Evolutionary conservation across 306 rosid species (phyloP).

Genomic region (Dryas alaskensis): DNA sequence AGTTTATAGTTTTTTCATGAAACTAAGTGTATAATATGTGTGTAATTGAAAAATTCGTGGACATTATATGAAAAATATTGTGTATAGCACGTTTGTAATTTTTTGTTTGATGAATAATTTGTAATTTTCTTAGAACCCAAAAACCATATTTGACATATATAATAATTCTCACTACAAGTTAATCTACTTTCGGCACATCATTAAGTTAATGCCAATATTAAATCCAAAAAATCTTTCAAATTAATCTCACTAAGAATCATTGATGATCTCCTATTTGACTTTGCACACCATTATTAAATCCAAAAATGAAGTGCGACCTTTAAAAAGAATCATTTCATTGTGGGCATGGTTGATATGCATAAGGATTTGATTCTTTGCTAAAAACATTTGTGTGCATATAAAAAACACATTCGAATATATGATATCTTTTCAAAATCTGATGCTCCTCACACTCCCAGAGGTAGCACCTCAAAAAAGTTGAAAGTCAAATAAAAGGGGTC

Average conservation of each 20-base stretch:
- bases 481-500: conserved; percentile 7
- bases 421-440: conserved; percentile 1
- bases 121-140: background rate
- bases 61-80: too few relatives aligned
- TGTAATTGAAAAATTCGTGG: too few relatives aligned
- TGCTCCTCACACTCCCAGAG: background rate
- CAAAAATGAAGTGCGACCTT: too few relatives aligned
- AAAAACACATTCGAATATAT: background rate
- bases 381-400: background rate
- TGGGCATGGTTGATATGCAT: conserved; percentile 22
- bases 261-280: conserved; percentile 12
- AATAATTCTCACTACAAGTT: background rate
- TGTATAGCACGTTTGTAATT: too few relatives aligned
- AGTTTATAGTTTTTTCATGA: too few relatives aligned
- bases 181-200: background rate
- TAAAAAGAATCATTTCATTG: background rate
- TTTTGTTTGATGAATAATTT: background rate
- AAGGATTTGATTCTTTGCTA: conserved; percentile 30
- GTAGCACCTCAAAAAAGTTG: too few relatives aligned
- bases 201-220: background rate
- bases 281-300: background rate
- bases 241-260: background rate
- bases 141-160: background rate
- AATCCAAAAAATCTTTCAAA: background rate
- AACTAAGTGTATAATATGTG: too few relatives aligned